These are phyloP conservation scores for Eucalyptus pauciflora DNA, from an alignment of 345 rosid genomes.

Conservation along the genomic window DNA sequence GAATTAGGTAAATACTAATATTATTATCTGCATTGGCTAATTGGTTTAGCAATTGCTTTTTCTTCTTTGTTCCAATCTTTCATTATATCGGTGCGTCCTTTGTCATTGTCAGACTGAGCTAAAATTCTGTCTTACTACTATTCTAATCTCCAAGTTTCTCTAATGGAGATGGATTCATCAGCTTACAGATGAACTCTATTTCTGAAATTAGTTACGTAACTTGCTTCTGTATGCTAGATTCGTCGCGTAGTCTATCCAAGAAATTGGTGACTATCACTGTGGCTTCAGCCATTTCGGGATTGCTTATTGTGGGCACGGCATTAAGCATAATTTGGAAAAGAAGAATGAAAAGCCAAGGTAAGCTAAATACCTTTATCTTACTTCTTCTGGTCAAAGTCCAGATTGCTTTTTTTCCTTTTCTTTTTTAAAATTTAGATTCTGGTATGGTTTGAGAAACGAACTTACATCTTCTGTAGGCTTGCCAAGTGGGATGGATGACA, in stretches of 20 bases:
- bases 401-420: neutral
- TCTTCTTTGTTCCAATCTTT: neutral
- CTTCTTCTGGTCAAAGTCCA: neutral
- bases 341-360: neutral
- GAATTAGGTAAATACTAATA: neutral
- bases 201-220: neutral
- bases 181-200: neutral
- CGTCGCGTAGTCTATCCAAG: neutral
- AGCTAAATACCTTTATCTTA: neutral
- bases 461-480: neutral
- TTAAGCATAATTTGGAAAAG: neutral
- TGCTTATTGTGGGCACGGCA: neutral
- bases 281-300: neutral
- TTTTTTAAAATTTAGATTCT: rapidly evolving
- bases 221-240: neutral
- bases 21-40: neutral
- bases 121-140: neutral
- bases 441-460: neutral
- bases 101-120: neutral
- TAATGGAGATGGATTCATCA: neutral
- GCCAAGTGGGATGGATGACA: neutral
- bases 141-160: neutral
- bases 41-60: neutral
- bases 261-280: neutral
- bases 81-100: neutral